Percentiles rank a stretch among this genome's conserved stretches.
Conservation (phyloP, 208 protist species). For the Trypanosoma theileri region DNA sequence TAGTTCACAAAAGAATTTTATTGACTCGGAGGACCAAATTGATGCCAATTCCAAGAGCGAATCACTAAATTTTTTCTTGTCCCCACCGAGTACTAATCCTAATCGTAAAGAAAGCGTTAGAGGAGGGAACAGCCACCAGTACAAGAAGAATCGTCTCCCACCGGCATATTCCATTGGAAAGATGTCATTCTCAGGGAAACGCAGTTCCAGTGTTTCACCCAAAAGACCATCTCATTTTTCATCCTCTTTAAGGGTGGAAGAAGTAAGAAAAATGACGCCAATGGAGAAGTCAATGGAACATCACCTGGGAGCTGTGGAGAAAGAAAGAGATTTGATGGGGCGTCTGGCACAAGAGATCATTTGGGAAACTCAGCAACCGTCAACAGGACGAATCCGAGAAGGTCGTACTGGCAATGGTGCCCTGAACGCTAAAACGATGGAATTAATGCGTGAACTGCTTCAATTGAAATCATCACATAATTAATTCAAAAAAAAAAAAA, state of each 20-base stretch:
- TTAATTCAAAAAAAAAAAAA: neutral
- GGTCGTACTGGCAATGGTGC: neutral
- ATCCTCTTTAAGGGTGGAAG: neutral
- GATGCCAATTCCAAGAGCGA: neutral
- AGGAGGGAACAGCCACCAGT: neutral
- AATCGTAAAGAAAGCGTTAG: neutral
- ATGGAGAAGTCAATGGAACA: neutral
- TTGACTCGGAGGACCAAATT: neutral
- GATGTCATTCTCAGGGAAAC: neutral
- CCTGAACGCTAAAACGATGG: neutral
- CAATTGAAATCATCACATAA: neutral
- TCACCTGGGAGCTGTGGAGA: neutral
- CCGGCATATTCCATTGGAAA: neutral
- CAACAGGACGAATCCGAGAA: neutral
- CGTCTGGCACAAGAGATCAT: slow-evolving; percentile 18
- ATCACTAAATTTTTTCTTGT: slow-evolving; percentile 8
- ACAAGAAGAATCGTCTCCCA: neutral
- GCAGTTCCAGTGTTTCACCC: neutral
- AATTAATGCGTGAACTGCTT: neutral
- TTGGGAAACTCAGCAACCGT: neutral
- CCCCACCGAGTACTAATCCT: neutral
- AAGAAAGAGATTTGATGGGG: slow-evolving; percentile 6
- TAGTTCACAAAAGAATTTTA: neutral
- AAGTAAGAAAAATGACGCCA: neutral
- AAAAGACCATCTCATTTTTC: neutral